Conservation (phyloP, 805 yeast genomes). For the Schizosaccharomyces japonicus region DNA sequence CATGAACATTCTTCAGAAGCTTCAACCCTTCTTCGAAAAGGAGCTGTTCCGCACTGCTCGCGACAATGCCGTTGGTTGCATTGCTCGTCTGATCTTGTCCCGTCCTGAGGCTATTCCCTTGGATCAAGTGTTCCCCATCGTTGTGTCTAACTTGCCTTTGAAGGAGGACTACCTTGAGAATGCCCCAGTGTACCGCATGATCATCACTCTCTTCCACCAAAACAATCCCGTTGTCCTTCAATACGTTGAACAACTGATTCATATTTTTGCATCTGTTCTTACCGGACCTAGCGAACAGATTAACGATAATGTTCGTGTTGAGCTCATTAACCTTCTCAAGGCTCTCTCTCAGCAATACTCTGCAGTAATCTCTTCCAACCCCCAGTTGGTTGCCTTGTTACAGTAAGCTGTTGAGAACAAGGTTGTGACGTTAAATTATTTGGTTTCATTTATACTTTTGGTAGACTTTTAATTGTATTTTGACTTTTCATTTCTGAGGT, state of each 20-base stretch:
- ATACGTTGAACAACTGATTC: constrained; percentile 25
- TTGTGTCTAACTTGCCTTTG: constrained; percentile 62
- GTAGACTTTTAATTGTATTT: neutral
- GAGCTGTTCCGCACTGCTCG: constrained; percentile 25
- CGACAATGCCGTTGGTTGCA: constrained; percentile 94
- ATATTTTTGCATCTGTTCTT: constrained; percentile 46
- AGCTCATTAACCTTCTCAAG: neutral
- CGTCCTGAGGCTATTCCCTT: constrained; percentile 52
- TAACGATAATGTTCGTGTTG: neutral
- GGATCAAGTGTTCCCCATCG: constrained; percentile 46
- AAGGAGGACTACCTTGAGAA: constrained; percentile 80
- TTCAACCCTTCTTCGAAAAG: constrained; percentile 51
- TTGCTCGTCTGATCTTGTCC: constrained; percentile 67
- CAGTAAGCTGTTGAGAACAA: neutral
- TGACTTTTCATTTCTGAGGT: neutral
- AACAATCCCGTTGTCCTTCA: constrained; percentile 27
- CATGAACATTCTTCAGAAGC: constrained; percentile 39
- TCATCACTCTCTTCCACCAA: constrained; percentile 43
- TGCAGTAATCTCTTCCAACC: neutral
- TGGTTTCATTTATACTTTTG: neutral
- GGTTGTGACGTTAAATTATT: neutral
- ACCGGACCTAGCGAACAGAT: constrained; percentile 18
- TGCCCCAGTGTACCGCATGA: constrained; percentile 61
- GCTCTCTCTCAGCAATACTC: neutral
- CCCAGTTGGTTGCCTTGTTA: constrained; percentile 2